Evolutionary conservation across 106 monocot species (phyloP).

Genomic region (Gastrodia elata): DNA sequence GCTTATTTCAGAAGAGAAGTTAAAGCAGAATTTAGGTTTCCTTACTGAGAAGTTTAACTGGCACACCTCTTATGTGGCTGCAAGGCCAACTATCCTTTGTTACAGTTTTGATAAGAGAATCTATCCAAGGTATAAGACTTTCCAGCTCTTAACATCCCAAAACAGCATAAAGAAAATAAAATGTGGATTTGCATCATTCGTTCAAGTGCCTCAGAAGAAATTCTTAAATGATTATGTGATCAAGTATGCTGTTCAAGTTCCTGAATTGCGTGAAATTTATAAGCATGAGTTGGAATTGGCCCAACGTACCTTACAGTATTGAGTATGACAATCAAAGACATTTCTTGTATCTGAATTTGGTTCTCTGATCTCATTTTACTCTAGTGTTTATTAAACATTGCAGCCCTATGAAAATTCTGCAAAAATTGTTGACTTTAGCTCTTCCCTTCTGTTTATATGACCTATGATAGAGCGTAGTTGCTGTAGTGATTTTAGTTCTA

Average conservation of each 20-base stretch:
- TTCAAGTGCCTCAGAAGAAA: neutral
- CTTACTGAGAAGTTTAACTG: slow-evolving; percentile 15
- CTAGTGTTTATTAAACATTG: too few relatives aligned
- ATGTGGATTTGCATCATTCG: neutral
- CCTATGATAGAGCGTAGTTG: too few relatives aligned
- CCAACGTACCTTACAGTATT: neutral
- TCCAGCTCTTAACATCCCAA: slow-evolving; percentile 16
- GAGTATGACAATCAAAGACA: neutral
- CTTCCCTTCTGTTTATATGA: too few relatives aligned
- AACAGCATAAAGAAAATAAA: slow-evolving; percentile 8
- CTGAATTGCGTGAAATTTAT: slow-evolving; percentile 3
- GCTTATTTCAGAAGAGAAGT: slow-evolving; percentile 10
- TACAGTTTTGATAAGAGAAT: slow-evolving; percentile 38
- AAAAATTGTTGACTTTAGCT: too few relatives aligned
- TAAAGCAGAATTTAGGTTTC: slow-evolving; percentile 19
- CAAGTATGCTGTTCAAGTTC: slow-evolving; percentile 16
- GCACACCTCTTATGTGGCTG: slow-evolving; percentile 1
- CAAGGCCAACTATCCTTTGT: slow-evolving; percentile 17
- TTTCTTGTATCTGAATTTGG: too few relatives aligned
- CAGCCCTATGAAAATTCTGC: too few relatives aligned
- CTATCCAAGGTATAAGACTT: slow-evolving; percentile 31
- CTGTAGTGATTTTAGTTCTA: too few relatives aligned
- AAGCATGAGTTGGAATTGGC: neutral
- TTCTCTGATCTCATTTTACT: too few relatives aligned
- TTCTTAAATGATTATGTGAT: slow-evolving; percentile 28